Evolutionary conservation across 2,329 filamentous ascomycete species (phyloP), one percentile per base, ranked within the genome.

Genomic region (Monascus ruber): DNA sequence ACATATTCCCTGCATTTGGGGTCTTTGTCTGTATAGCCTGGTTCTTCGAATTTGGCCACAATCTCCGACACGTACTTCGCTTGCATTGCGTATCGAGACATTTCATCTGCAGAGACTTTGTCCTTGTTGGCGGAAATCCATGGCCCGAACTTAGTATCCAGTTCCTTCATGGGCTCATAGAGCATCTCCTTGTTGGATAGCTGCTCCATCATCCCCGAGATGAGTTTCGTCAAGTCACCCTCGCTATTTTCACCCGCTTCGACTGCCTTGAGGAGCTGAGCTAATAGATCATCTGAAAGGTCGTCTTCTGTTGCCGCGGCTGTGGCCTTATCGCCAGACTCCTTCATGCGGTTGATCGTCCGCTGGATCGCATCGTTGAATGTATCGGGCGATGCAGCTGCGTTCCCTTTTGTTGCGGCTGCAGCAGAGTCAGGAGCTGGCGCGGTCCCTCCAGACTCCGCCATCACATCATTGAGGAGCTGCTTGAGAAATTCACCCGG

Each of bases 201-300:
- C 63, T 98, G 88, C 66, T 96, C 86, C 89, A 98, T 96, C 86
- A 96, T 94, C 39, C 84, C 85, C 73, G 94, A 78, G 43, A 98
- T 76, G 79, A 96, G 86, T 66, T 94, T 89, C 41, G 85, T 87
- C 53, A 96, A 84, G 51, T 94, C 87, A 52, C 91, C 87, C 41
- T 95, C 86, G 43, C 69, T 66, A 6, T 76, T 80, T 0, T 62
- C 70, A 5, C 64, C 69, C 24, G 75, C 73, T 53, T 85, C 83
- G 67, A 95, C 81, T 45, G 91, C 84, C 62, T 91, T 91, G 54
- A 98, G 73, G 70, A 98, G 79, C 59, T 95, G 84, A n/a, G 85
- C 79, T 33, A 98, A 70, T 54, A 96, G 78, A 58, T 95, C 88
- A 47, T 94, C 80, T 5, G 73, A 70, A 5, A 80, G 74, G 1